Base-by-base conservation (phyloP, 2,329 filamentous ascomycete genomes). In the Phyllosticta citriasiana region DNA sequence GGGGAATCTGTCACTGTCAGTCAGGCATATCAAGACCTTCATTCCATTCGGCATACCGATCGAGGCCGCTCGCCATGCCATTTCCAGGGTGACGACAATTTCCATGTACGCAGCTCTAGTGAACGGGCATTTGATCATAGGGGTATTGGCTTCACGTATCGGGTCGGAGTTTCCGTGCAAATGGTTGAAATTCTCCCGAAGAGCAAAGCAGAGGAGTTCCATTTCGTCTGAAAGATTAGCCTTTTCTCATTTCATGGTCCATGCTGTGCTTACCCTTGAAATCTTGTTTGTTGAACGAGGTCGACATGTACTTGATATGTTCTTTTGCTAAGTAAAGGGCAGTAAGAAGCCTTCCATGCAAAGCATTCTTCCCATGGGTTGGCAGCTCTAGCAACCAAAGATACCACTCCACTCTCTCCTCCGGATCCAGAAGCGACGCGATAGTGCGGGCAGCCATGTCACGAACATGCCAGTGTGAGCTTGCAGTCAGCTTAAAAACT, bases 401-500 rank as follows among this genome's bases (percentile, higher is more conserved):
- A 14, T 67, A 66, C 24, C 64, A 64, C 57, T 66, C 63, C 24
- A 67, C 63, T 54, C 67, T 60, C 51, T 74, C 68, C 22, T 65
- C 63, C 6, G 64, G 63, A 25, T 64, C 52, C 6, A 69, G 65
- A 25, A 79, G 64, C 5, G 72, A 69, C 2, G 75, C 74, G 12
- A 89, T 77, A 0, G 89, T 89, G 16, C 88, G 81, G 0, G 89
- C 88, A 0, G 89, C 88, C 71, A 92, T 90, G 67, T 93, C 89
- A 57, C 90, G 80, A 6, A 94, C 84, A 69, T 91, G 88, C 90
- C 90, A 94, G 19, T 90, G 82, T 0, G 81, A 81, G 64, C 86
- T 91, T 10, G 78, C 81, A 3, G 91, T 78, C 60, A 92, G 85
- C 52, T 77, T 78, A 6, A 80, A 72, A 7, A 93, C 84, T 55